Evolutionary conservation across 441 rosid species (phyloP).

Genomic region (Eruca vesicaria): DNA sequence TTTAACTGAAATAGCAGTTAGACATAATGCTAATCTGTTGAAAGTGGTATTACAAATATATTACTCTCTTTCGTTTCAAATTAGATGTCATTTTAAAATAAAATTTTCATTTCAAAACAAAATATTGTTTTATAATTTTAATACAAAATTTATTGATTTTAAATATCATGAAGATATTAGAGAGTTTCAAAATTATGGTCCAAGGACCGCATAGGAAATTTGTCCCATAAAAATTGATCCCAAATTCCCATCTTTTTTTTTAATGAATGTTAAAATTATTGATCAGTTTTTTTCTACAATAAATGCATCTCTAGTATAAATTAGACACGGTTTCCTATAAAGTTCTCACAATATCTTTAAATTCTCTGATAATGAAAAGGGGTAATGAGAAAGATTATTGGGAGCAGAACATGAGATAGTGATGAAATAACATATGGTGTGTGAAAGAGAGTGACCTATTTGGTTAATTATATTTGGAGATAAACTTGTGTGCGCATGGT

Average conservation of each 20-base stretch:
- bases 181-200: too few relatives aligned
- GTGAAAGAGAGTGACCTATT: conserved; percentile 47
- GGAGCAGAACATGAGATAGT: conserved; percentile 48
- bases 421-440: conserved; percentile 36
- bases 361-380: neutral
- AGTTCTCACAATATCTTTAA: neutral
- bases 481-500: conserved; percentile 60
- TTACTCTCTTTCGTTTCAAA: too few relatives aligned
- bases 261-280: too few relatives aligned
- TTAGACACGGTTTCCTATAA: neutral
- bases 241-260: too few relatives aligned
- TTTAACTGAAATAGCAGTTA: neutral
- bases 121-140: too few relatives aligned
- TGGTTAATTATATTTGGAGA: conserved; percentile 29
- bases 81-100: too few relatives aligned
- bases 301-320: too few relatives aligned
- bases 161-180: too few relatives aligned
- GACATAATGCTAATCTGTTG: neutral
- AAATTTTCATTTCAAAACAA: too few relatives aligned
- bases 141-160: too few relatives aligned
- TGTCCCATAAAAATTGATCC: neutral
- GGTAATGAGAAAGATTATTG: conserved; percentile 10
- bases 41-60: neutral
- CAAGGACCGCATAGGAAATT: neutral
- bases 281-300: too few relatives aligned